phyloP scores from a whole-genome alignment of 352 stramenopile genomes.

The Phytophthora colocasiae region DNA sequence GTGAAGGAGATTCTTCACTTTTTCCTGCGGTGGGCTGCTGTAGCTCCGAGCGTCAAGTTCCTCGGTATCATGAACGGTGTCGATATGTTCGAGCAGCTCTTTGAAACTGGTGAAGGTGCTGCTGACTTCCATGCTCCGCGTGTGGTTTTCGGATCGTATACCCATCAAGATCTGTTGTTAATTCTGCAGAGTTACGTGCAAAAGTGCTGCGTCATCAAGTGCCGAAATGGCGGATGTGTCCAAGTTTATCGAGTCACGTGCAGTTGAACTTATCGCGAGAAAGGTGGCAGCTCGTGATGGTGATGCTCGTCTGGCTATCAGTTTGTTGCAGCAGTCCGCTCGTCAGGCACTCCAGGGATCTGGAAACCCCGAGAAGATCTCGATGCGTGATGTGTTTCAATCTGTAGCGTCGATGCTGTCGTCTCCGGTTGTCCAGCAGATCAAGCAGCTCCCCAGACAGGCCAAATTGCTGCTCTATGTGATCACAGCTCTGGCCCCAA shows the following conservation, averaged over 20 bases:
- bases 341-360: conserved; percentile 43
- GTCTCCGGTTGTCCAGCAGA: conserved; percentile 53
- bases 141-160: conserved; percentile 70
- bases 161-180: conserved; percentile 49
- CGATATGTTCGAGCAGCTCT: conserved; percentile 74
- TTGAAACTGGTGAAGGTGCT: conserved; percentile 17
- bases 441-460: conserved; percentile 66
- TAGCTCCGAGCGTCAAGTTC: conserved; percentile 52
- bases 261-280: conserved; percentile 70
- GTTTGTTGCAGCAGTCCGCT: conserved; percentile 66
- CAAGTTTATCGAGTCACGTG: conserved; percentile 48
- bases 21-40: conserved; percentile 60
- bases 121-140: conserved; percentile 37
- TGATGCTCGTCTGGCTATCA: conserved; percentile 67
- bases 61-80: conserved; percentile 79
- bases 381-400: conserved; percentile 53
- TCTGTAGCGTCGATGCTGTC: conserved; percentile 56
- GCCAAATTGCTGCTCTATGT: conserved; percentile 73
- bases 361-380: conserved; percentile 28
- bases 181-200: conserved; percentile 59
- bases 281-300: conserved; percentile 74
- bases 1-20: conserved; percentile 70
- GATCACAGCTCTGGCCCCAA: conserved; percentile 62
- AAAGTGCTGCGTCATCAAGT: conserved; percentile 9
- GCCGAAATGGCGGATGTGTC: background rate